Evolutionary conservation across 495 filamentous ascomycete genomes (phyloP), one percentile per base, ranked within the genome.

Genomic region (Thermothielavioides terrestris): DNA sequence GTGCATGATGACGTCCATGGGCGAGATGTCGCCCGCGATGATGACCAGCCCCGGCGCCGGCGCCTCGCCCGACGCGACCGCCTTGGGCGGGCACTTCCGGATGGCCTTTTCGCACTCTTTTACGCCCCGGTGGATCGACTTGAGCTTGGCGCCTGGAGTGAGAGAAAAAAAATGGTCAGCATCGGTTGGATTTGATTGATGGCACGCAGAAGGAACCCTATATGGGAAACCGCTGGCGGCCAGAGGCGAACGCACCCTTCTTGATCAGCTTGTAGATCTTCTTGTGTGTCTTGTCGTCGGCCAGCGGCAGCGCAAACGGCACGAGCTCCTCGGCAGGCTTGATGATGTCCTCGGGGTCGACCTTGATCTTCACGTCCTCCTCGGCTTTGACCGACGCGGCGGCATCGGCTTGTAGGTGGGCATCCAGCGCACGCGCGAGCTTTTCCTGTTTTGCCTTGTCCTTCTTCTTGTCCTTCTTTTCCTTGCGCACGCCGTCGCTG

Each of bases 81-180:
- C 70, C 47, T 61, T 61, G 70, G 79, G 68, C 47, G 87, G 77
- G 5, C 85, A 86, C 72, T 95, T 95, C 68, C 90, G 86, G 59
- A 99, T 84, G 18, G 88, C 80, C 75, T 99, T 99, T 72, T 95
- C 88, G 64, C 92, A 88, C 72, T 99, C 92, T 72, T 97, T 97
- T 35, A 97, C 91, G 69, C 92, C 92, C 61, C 94, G 90, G 71
- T 91, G 89, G 68, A 99, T 84, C 50, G 85, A 81, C 72, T 89
- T 92, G 72, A 86, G 79, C 71, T 94, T 95, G 51, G 89, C 87
- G 43, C 88, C 91, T 97, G 65, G 38, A 38, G 12, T 25, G 23
- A 39, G 25, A 21, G 25, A 35, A 27, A 21, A n/a, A n/a, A 43
- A 20, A 37, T 31, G 40, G 27, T 18, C 22, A 32, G 9, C 41